phyloP scores from a whole-genome alignment of 1,284 basidiomycete genomes.

The Apiotrichum laibachii region DNA sequence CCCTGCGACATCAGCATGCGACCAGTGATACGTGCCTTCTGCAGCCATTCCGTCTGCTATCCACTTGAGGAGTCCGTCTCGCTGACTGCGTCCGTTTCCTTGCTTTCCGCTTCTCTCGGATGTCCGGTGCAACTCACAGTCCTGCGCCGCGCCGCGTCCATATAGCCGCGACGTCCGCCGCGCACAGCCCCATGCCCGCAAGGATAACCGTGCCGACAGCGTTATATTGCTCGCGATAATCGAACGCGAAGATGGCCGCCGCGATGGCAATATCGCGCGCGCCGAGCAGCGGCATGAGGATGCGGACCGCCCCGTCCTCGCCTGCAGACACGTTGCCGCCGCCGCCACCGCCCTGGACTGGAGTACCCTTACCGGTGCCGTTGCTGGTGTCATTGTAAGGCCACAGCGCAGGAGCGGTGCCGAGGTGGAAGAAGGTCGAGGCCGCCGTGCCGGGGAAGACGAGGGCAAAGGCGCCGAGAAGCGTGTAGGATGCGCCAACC shows the following conservation, averaged over 20 bases:
- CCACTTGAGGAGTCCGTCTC: no score
- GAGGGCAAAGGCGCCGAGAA: background rate
- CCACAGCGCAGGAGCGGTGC: background rate
- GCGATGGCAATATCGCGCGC: constrained; percentile 4
- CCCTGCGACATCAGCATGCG: background rate
- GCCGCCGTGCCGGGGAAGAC: background rate
- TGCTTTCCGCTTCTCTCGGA: background rate
- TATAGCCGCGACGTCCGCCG: background rate
- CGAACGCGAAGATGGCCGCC: constrained; percentile 1
- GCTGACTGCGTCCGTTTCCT: no score
- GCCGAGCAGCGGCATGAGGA: constrained; percentile 3
- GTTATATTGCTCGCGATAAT: background rate
- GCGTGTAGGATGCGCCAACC: background rate
- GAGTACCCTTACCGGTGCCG: no score
- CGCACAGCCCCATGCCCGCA: constrained; percentile 3
- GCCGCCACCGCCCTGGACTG: no score
- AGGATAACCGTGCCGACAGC: constrained; percentile 1
- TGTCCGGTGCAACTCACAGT: background rate
- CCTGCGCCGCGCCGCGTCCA: background rate
- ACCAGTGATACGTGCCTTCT: no score
- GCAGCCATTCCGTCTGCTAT: no score
- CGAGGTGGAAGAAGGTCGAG: background rate
- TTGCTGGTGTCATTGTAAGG: background rate
- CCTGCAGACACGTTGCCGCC: no score
- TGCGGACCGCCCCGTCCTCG: background rate